Conservation (phyloP, 2,329 filamentous ascomycete species). For the Neopestalotiopsis sp. region DNA sequence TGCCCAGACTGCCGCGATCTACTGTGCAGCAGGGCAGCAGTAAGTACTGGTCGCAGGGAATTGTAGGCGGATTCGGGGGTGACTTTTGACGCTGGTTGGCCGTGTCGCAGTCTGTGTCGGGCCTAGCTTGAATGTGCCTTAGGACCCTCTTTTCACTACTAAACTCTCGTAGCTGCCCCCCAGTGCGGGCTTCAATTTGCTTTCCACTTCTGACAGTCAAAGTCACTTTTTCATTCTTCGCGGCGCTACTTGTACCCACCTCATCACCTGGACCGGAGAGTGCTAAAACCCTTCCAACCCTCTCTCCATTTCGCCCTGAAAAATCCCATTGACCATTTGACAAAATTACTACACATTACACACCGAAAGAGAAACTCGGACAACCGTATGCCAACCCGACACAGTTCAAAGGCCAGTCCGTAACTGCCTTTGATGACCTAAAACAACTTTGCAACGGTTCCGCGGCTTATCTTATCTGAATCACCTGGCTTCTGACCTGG, state of each 20-base stretch:
- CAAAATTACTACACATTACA: background rate
- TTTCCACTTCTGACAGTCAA: slow-evolving; percentile 1
- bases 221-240: background rate
- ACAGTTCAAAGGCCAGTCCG: background rate
- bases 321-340: background rate
- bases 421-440: background rate
- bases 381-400: background rate
- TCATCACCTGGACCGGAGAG: background rate
- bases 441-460: background rate
- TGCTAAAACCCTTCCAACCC: background rate
- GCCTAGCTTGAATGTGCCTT: background rate
- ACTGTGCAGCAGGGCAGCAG: background rate
- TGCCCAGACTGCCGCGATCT: background rate
- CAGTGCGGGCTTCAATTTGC: background rate
- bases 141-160: slow-evolving; percentile 8
- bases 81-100: background rate
- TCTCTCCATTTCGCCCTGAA: background rate
- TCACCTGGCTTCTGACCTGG: background rate
- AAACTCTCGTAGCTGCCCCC: slow-evolving; percentile 11
- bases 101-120: background rate
- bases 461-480: slow-evolving; percentile 13
- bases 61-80: background rate
- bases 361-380: background rate
- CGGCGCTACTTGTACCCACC: background rate
- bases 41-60: background rate